Evolutionary conservation across 2,329 filamentous ascomycete species (phyloP), one percentile per base, ranked within the genome.

Genomic region (Lecanicillium sp.): DNA sequence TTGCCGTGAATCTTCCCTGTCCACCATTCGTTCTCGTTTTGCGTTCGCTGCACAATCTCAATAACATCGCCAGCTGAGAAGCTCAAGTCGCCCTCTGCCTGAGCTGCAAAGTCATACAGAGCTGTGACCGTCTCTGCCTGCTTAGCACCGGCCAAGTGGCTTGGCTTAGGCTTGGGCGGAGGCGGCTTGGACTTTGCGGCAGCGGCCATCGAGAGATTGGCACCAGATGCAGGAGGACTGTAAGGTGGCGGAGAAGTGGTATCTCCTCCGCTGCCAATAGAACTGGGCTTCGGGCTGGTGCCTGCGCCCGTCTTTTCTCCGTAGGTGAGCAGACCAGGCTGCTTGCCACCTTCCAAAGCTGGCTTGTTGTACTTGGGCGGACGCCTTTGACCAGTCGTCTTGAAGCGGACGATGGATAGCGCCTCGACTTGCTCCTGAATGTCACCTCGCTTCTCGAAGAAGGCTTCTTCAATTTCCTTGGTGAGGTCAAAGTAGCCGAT

Each of bases 1-100:
- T 82, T 83, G 35, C 84, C 87, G 43, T 83, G 71, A 38, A 94
- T 57, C 56, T 78, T 85, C 28, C 92, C 92, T 8, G 73, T 81
- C 92, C 92, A 98, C 92, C 92, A 98, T 62, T 98, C 92, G 51
- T 98, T 96, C 37, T 86, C 81, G 53, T 95, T 95, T 45, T 75
- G 71, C n/a, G 87, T 94, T 49, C 85, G 75, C 43, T 72, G 73
- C 3, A 92, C 59, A 50, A 98, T 89, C 59, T 96, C 89, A 53
- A 98, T 96, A 4, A 83, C 66, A 45, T 98, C 92, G 5, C 90
- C 89, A 0, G 86, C 79, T 14, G 74, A 75, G 65, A 98, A 98
- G 52, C 85, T 94, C 45, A 98, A 67, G 57, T 98, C 92, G 3
- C 89, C 89, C 47, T 94, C 88, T 1, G 90, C 89, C 58, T 96